Conservation (phyloP, 2,329 filamentous ascomycete species). For the Fonsecaea erecta region DNA sequence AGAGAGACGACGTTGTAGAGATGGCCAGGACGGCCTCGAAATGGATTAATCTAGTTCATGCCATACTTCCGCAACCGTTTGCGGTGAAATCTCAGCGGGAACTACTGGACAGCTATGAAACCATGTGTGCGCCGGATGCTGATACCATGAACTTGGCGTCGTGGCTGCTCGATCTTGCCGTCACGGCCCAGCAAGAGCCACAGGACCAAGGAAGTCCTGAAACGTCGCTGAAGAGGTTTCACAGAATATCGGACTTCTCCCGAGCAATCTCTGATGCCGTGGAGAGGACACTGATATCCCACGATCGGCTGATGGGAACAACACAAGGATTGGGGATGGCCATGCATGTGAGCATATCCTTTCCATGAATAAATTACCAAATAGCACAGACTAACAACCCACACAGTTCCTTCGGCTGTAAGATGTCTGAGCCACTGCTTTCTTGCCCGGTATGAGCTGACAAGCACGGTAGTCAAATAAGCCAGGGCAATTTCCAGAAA, state of each 20-base stretch:
- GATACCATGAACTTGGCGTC: constrained; percentile 22
- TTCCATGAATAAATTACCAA: background rate
- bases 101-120: constrained; percentile 19
- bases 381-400: background rate
- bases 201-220: constrained; percentile 7
- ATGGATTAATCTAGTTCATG: constrained; percentile 15
- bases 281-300: constrained; percentile 28
- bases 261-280: constrained; percentile 22
- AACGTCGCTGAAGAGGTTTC: constrained; percentile 7
- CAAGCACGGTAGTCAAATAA: constrained; percentile 38
- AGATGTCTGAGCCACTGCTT: constrained; percentile 24
- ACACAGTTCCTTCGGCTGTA: constrained; percentile 43
- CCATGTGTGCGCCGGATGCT: constrained; percentile 17
- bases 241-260: constrained; percentile 15
- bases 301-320: constrained; percentile 43
- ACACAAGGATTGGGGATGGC: constrained; percentile 39
- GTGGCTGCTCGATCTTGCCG: constrained; percentile 28
- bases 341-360: constrained; percentile 33
- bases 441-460: background rate
- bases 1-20: constrained; percentile 11
- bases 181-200: constrained; percentile 22
- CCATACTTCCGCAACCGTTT: constrained; percentile 18
- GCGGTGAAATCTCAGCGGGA: constrained; percentile 21
- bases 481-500: constrained; percentile 43
- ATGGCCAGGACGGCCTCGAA: constrained; percentile 11